Conservation (phyloP, 1,284 basidiomycete species). For the Phlebopus sp. region DNA sequence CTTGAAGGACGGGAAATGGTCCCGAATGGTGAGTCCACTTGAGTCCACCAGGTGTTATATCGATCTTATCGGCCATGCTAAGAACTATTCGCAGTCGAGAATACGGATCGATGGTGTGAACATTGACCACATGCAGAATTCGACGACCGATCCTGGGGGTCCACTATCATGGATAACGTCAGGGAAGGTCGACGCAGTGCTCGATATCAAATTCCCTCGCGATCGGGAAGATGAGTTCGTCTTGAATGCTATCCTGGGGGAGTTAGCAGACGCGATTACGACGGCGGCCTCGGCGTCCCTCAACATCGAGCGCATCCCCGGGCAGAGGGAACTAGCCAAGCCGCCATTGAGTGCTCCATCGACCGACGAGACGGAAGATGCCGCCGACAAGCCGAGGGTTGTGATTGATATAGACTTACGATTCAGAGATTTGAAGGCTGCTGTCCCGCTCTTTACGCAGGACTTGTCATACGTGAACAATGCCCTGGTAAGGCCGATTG, state of each 20-base stretch:
- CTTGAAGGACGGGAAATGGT: conserved; percentile 77
- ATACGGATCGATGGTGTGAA: conserved; percentile 96
- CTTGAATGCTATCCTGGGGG: conserved; percentile 87
- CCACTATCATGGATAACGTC: conserved; percentile 97
- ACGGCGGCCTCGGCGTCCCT: conserved; percentile 50
- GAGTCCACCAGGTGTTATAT: conserved; percentile 21
- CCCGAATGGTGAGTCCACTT: conserved; percentile 78
- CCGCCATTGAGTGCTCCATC: conserved; percentile 81
- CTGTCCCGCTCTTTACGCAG: conserved; percentile 85
- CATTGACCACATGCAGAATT: conserved; percentile 92
- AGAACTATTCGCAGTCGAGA: conserved; percentile 61
- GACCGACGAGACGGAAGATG: conserved; percentile 34
- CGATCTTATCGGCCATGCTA: conserved; percentile 4
- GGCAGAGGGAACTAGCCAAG: conserved; percentile 82
- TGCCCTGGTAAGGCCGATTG: conserved; percentile 95
- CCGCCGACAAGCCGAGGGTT: conserved; percentile 47
- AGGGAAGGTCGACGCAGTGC: conserved; percentile 94
- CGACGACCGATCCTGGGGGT: conserved; percentile 72
- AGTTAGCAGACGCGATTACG: conserved; percentile 85
- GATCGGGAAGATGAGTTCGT: conserved; percentile 73
- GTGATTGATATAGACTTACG: conserved; percentile 94
- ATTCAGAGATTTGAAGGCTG: conserved; percentile 95
- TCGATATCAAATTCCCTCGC: conserved; percentile 96
- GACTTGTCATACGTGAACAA: conserved; percentile 91
- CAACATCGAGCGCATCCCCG: conserved; percentile 73